phyloP scores from a whole-genome alignment of 495 filamentous ascomycete genomes.

The Amniculicola lignicola region DNA sequence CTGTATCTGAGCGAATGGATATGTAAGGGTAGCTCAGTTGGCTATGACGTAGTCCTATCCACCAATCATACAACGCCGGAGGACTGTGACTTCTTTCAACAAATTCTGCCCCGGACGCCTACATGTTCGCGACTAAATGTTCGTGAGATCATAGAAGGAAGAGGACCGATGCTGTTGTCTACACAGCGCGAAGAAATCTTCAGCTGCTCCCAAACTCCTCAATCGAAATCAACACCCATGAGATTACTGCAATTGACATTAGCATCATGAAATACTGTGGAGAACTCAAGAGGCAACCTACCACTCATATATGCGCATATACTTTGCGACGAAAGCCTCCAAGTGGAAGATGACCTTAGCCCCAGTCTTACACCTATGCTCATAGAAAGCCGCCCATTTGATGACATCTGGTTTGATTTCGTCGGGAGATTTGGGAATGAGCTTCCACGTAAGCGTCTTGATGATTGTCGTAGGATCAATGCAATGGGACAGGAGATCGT shows the following conservation, averaged over 20 bases:
- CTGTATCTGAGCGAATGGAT: not conserved
- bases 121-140: no score
- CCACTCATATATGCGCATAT: slow-evolving; percentile 91
- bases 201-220: no score
- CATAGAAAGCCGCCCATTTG: slow-evolving; percentile 94
- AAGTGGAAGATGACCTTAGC: slow-evolving; percentile 96
- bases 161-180: no score
- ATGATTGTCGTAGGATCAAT: slow-evolving; percentile 91
- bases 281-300: slow-evolving; percentile 33
- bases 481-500: slow-evolving; percentile 93
- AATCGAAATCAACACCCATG: slow-evolving; percentile 82
- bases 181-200: no score
- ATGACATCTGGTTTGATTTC: slow-evolving; percentile 86
- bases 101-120: not conserved
- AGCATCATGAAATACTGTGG: no score
- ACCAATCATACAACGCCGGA: slow-evolving; percentile 12
- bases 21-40: not conserved
- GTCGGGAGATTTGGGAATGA: slow-evolving; percentile 83
- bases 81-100: not conserved
- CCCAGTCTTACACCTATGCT: slow-evolving; percentile 85
- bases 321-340: slow-evolving; percentile 96
- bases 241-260: slow-evolving; percentile 56
- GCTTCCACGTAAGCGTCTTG: slow-evolving; percentile 88
- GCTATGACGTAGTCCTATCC: slow-evolving; percentile 11
- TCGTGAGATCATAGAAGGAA: no score